Evolutionary conservation across 2,329 filamentous ascomycete species (phyloP), one percentile per base, ranked within the genome.

Genomic region (Zalaria sp.): DNA sequence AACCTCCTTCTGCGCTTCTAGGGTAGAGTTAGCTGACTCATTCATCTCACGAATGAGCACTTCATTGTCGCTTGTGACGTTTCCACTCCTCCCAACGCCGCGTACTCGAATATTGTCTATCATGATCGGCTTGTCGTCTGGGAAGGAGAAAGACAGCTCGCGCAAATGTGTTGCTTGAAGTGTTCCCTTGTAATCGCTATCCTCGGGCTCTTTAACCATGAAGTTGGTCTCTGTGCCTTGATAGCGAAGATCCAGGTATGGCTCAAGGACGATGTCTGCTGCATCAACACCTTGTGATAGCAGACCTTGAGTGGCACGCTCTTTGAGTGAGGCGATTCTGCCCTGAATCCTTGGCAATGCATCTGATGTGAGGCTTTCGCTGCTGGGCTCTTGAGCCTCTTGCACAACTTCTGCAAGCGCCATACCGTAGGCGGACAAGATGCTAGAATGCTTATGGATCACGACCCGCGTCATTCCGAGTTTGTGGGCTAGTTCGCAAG

Each of bases 31-130:
- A 72, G 51, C 79, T 81, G 10, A 95, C 67, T 56, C 94, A 87
- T 54, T 86, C 72, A 49, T 93, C 86, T 94, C 88, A 47, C 94
- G 88, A 5, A 95, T 72, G 37, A 94, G 87, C 41, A 94, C 83
- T 51, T 94, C 85, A 42, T 87, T 72, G 45, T 93, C 18, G 18
- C 18, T 18, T 18, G 18, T 18, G 18, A 18, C 18, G 2, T 18
- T 18, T 18, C 18, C 6, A 18, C n/a, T 6, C 11, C 11, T 36
- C 3, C 42, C 51, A n/a, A 47, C 58, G 2, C 56, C 62, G 28
- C 65, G 58, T 5, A 69, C 63, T 4, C 64, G 61, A 25, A 67
- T 56, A 25, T 66, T 62, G 8, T 67, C 66, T 2, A 68, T 57
- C 0, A 67, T 47, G 7, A 68, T 62, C 2, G 60, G 51, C 5